phyloP scores from a whole-genome alignment of 768 basidiomycete species.

The Tulasnella sp. region DNA sequence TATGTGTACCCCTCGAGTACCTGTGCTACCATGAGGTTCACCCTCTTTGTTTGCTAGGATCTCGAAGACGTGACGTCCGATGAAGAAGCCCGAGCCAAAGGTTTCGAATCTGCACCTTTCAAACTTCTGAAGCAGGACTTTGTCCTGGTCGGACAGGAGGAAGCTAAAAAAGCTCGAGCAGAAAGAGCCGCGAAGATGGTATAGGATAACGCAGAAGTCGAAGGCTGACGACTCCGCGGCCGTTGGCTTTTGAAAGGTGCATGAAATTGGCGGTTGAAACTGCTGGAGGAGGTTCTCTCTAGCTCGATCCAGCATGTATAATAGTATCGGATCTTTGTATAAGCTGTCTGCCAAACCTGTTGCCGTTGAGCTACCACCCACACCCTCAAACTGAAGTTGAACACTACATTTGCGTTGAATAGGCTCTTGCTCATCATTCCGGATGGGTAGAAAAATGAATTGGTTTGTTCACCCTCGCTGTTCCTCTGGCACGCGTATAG shows the following conservation, averaged over 20 bases:
- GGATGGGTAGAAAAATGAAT: too few relatives aligned
- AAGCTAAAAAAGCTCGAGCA: conserved; percentile 38
- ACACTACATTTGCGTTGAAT: too few relatives aligned
- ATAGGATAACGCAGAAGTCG: not conserved
- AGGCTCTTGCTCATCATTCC: too few relatives aligned
- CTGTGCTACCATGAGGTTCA: not conserved
- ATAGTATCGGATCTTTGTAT: too few relatives aligned
- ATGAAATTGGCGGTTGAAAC: not conserved
- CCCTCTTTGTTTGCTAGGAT: conserved; percentile 39
- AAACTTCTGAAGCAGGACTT: conserved; percentile 45
- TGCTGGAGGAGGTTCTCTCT: not conserved
- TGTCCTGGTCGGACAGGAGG: conserved; percentile 43
- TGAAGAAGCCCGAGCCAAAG: conserved; percentile 51
- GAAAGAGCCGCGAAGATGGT: conserved; percentile 22
- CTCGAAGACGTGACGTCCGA: conserved; percentile 53
- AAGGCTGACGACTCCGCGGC: not conserved
- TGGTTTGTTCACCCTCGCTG: too few relatives aligned
- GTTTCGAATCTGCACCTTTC: conserved; percentile 48
- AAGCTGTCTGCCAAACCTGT: too few relatives aligned
- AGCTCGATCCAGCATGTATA: too few relatives aligned
- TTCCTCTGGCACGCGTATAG: too few relatives aligned
- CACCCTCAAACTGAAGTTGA: too few relatives aligned
- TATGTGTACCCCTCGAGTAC: conserved; percentile 39
- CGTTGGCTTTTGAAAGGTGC: not conserved
- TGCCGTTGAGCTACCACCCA: too few relatives aligned